These are phyloP conservation scores for Paulownia fortunei DNA, from an alignment of 257 asterid species.

Conservation along the genomic window DNA sequence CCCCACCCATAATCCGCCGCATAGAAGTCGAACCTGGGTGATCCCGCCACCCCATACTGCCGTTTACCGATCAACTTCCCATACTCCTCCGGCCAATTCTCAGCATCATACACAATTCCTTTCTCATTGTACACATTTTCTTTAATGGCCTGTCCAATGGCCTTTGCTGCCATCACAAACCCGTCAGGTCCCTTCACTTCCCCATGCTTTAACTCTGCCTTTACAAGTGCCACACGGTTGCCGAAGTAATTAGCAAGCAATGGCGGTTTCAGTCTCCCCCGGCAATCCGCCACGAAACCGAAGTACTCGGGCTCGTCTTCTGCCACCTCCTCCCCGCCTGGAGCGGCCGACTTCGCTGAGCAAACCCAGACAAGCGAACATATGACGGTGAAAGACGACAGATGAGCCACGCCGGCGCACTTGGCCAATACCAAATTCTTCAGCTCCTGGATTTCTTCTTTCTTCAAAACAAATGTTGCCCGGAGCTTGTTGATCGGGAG, in stretches of 20 bases:
- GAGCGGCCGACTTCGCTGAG: slow-evolving; percentile 20
- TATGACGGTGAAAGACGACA: slow-evolving; percentile 33
- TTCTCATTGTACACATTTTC: slow-evolving; percentile 23
- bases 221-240: slow-evolving; percentile 32
- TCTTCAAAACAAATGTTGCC: slow-evolving; percentile 29
- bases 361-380: slow-evolving; percentile 42
- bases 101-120: slow-evolving; percentile 31
- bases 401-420: background rate
- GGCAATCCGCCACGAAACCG: slow-evolving; percentile 35
- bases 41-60: slow-evolving; percentile 28
- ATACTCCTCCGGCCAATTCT: slow-evolving; percentile 25
- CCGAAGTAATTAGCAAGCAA: slow-evolving; percentile 49
- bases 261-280: slow-evolving; percentile 43
- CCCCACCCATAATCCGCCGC: slow-evolving; percentile 56
- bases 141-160: slow-evolving; percentile 26
- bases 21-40: slow-evolving; percentile 43
- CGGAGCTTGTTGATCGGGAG: slow-evolving; percentile 24
- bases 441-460: slow-evolving; percentile 28
- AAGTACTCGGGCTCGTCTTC: slow-evolving; percentile 46
- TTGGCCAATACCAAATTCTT: background rate
- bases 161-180: slow-evolving; percentile 24
- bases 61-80: slow-evolving; percentile 20
- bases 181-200: slow-evolving; percentile 38
- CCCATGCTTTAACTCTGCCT: slow-evolving; percentile 10
- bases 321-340: slow-evolving; percentile 6